Evolutionary conservation across 192 early-diverging fungal species (phyloP), one percentile per base, ranked within the genome.

Genomic region (Paraglomus brasilianum): DNA sequence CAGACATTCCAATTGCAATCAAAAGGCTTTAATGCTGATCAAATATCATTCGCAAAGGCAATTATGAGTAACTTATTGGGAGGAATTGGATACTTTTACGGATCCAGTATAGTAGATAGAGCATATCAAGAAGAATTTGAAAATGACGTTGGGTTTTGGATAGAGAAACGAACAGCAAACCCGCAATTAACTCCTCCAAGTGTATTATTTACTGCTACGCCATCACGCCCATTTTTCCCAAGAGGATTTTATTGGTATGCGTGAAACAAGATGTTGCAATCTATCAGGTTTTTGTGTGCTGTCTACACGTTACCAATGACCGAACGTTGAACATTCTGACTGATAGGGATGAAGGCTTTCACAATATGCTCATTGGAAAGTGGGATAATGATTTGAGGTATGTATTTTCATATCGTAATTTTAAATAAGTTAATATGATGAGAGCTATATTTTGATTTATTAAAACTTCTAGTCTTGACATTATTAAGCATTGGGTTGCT

Each of bases 201-300:
- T 14, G 77, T 83, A 14, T 76, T 98, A 22, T 95, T 95, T 73
- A 85, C 89, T 0, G 88, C 89, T 0, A 90, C 92, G 1, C 94
- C 95, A 1, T 91, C 89, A 8, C 85, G 95, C 24, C 90, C 95
- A 13, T 98, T 98, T 73, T 98, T 98, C 74, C 94, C 95, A 49
- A 83, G 95, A 39, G 95, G 95, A n/a, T 98, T 95, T 62, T 84
- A 94, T 45, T 98, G 95, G 91, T 80, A 74, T 51, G 58, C 5
- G 36, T 60, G 11, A 41, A 56, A 5, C 30, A 43, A 46, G n/a
- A 59, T 44, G 51, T 52, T 17, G 8, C 52, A 21, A 15, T 17
- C 8, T n/a, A n/a, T 30, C 30, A 30, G 30, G 3, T 30, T 1
- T 30, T 30, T 30, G 30, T 30, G 30, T 30, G 30, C 30, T 30